Evolutionary conservation across 2,329 filamentous ascomycete species (phyloP).

Genomic region (Ascochyta viciae-villosae): DNA sequence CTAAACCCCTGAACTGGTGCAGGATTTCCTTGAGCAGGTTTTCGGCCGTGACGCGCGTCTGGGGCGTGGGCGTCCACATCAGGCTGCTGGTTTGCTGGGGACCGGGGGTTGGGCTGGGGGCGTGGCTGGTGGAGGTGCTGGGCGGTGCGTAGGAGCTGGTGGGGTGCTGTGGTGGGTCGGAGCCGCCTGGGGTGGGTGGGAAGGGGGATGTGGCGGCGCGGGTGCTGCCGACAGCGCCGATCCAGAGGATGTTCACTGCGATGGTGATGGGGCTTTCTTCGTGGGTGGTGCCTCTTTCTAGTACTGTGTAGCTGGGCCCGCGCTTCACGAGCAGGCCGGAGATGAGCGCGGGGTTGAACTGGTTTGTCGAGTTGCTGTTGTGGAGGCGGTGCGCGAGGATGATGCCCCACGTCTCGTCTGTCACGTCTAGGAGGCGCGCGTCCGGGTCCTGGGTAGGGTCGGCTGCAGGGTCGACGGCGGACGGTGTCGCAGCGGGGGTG

Average conservation of each 20-base stretch:
- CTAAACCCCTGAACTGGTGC: conserved; percentile 71
- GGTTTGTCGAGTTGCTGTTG: conserved; percentile 45
- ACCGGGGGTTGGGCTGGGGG: conserved; percentile 4
- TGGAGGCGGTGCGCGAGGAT: conserved; percentile 67
- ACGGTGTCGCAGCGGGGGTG: conserved; percentile 73
- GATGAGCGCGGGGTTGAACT: conserved; percentile 49
- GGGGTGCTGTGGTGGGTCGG: conserved; percentile 19
- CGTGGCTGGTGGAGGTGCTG: background rate
- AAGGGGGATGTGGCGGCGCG: conserved; percentile 41
- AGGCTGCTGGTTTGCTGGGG: conserved; percentile 37
- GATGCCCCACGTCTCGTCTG: conserved; percentile 79
- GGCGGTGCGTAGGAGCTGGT: background rate
- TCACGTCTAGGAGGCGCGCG: conserved; percentile 72
- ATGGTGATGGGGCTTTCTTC: conserved; percentile 41
- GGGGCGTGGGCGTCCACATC: conserved; percentile 44
- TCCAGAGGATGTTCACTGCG: conserved; percentile 56
- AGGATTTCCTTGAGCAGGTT: conserved; percentile 73
- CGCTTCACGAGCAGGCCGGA: conserved; percentile 55
- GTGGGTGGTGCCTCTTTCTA: background rate
- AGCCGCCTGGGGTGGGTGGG: conserved; percentile 38
- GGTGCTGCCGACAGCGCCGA: conserved; percentile 50
- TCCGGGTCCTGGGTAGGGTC: conserved; percentile 64
- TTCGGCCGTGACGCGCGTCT: conserved; percentile 57
- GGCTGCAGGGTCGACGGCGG: conserved; percentile 52
- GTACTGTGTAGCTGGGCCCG: conserved; percentile 23